Percentiles rank a stretch among this genome's conserved stretches.
Evolutionary conservation across 2,329 filamentous ascomycete genomes (phyloP).

Genomic region (Anisogramma anomala): DNA sequence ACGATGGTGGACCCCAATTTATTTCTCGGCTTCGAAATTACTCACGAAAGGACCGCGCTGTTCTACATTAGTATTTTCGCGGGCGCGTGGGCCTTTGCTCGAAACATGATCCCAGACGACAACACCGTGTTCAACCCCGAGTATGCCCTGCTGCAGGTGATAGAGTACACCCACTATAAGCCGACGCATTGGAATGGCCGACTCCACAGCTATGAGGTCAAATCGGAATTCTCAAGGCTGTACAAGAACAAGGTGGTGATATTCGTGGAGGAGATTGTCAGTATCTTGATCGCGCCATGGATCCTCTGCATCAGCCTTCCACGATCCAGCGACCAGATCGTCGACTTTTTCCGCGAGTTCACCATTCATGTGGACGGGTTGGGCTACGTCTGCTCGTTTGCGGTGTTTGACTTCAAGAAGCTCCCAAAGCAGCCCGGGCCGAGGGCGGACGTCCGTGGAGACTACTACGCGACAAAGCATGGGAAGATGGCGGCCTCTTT

Average conservation of each 20-base stretch:
- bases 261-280: slow-evolving; percentile 83
- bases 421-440: slow-evolving; percentile 40
- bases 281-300: slow-evolving; percentile 84
- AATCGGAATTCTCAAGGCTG: slow-evolving; percentile 75
- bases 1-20: slow-evolving; percentile 84
- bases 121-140: slow-evolving; percentile 85
- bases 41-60: slow-evolving; percentile 72
- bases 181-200: slow-evolving; percentile 80
- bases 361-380: slow-evolving; percentile 94
- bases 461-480: slow-evolving; percentile 91
- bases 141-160: slow-evolving; percentile 76
- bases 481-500: slow-evolving; percentile 98
- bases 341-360: slow-evolving; percentile 97
- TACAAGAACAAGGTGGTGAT: slow-evolving; percentile 90
- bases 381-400: slow-evolving; percentile 93
- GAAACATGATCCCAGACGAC: slow-evolving; percentile 77
- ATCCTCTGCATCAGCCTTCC: slow-evolving; percentile 79
- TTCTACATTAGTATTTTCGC: slow-evolving; percentile 83
- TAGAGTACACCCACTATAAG: slow-evolving; percentile 85
- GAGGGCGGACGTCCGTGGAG: slow-evolving; percentile 61
- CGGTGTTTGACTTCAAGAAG: slow-evolving; percentile 93
- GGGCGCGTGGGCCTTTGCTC: slow-evolving; percentile 70
- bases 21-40: slow-evolving; percentile 86
- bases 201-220: slow-evolving; percentile 89
- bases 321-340: slow-evolving; percentile 78